phyloP scores from a whole-genome alignment of 306 rosid genomes.

The Prunus armeniaca region DNA sequence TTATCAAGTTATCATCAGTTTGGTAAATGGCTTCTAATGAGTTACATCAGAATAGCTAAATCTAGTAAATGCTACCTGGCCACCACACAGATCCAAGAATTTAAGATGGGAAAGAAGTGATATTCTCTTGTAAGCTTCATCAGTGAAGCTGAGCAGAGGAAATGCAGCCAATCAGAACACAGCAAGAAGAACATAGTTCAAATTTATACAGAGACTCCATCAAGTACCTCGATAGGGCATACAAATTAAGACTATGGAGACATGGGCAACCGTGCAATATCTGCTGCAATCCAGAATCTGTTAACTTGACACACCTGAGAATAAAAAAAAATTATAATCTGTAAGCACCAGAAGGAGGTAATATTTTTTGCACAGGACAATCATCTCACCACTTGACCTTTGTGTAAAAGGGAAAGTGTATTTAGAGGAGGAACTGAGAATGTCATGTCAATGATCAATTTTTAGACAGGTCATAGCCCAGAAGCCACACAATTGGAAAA shows the following conservation, averaged over 20 bases:
- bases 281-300: slow-evolving; percentile 64
- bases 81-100: slow-evolving; percentile 78
- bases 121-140: slow-evolving; percentile 59
- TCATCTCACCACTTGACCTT: not conserved
- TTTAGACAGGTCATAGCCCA: not conserved
- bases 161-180: slow-evolving; percentile 18
- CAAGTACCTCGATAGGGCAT: slow-evolving; percentile 75
- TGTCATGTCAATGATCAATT: not conserved
- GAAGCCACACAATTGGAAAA: not conserved
- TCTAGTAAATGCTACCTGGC: slow-evolving; percentile 52
- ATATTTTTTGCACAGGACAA: slow-evolving; percentile 12
- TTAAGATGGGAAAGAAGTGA: slow-evolving; percentile 50
- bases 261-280: slow-evolving; percentile 47
- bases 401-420: not conserved
- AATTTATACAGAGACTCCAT: slow-evolving; percentile 12
- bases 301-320: slow-evolving; percentile 66
- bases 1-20: slow-evolving; percentile 19
- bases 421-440: not conserved
- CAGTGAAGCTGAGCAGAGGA: slow-evolving; percentile 59
- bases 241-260: slow-evolving; percentile 71
- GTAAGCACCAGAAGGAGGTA: slow-evolving; percentile 12
- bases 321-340: slow-evolving; percentile 18
- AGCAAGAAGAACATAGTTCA: slow-evolving; percentile 4
- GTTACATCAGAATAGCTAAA: slow-evolving; percentile 5
- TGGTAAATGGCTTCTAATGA: slow-evolving; percentile 8